Evolutionary conservation across 2,329 filamentous ascomycete genomes (phyloP), one percentile per base, ranked within the genome.

Genomic region (Pestalotiopsis sp.): DNA sequence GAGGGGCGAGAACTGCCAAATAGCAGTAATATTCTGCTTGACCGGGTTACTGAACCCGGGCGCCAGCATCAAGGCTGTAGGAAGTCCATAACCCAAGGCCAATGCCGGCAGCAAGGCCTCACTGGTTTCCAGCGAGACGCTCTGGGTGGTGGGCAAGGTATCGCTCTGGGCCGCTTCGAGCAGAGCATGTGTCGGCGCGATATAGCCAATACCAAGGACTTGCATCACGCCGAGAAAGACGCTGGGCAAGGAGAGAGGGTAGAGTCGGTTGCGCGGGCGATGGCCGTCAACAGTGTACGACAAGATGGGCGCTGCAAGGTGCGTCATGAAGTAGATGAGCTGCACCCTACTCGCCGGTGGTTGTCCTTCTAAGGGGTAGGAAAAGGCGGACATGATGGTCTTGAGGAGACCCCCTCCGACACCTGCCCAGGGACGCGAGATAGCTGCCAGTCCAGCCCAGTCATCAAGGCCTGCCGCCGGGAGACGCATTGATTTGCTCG

Each of bases 281-380:
- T 73, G 71, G 2, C 73, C 74, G 59, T 76, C 75, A 4, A 76
- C 67, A 2, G 66, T 73, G 67, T 71, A 77, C 12, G 25, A 23
- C 27, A 76, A 49, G 6, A 75, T 27, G 14, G 75, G 69, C 14
- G 75, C 70, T 11, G 73, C 68, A 39, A 75, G 68, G 57, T 68
- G 71, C 2, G 69, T 70, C 25, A 72, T n/a, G 60, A 72, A 70
- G 66, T 71, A 70, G 13, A 68, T n/a, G 36, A 67, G 67, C 3
- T 70, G 69, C 3, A 70, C 36, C 13, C 17, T 68, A 9, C 52
- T 11, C 17, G 66, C 31, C 9, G 59, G 64, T 23, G 66, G 58
- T 20, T 27, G 39, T 12, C 58, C 57, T 14, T 49, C n/a, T 20
- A 64, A 41, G 9, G 20, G 63, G 63, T 58, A 57, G 20, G 38